Evolutionary conservation across 208 protist genomes (phyloP), one percentile per base, ranked within the genome.

Genomic region (Leishmania gerbilli): DNA sequence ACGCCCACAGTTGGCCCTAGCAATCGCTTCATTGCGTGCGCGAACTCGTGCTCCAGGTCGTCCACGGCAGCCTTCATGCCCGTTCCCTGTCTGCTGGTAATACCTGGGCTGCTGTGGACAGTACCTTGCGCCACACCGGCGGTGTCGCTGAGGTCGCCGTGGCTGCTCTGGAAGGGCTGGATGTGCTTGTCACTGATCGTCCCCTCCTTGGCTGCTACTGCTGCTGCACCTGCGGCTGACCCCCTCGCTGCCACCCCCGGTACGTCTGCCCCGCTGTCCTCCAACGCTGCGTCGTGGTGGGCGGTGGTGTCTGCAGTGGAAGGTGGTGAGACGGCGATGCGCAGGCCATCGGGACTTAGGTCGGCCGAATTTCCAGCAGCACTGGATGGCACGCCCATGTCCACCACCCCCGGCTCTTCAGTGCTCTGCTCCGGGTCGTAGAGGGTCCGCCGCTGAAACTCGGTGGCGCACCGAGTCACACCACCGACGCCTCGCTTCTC

Each of bases 1-100:
- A 95, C 24, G 79, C 79, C 4, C 64, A 56, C 80, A 13, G 80
- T 78, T 37, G 88, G 78, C 0, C 89, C 90, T 13, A 96, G 81
- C 49, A 91, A 80, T 24, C 82, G 77, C 47, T 34, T 42, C 77
- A 86, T 78, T 15, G 82, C 78, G 27, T 72, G 60, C 47, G 71
- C 74, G 34, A 86, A 86, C 74, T 86, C 82, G 42, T 37, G 64
- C 74, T 86, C 82, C 49, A 86, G 64, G 64, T 74, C 71, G 1
- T 76, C 78, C 78, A 67, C 27, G 21, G 40, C 13, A 7, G 34
- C 40, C 40, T 68, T 77, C 55, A 42, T 49, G 24, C 34, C 51
- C 40, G 27, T 64, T 82, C 42, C 42, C 40, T 47, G 42, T 47
- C 45, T 74, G 69, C 40, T 53, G 37, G 19, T 8, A 47, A 31